These are phyloP conservation scores for Thelonectria olida DNA, from an alignment of 2,329 filamentous ascomycete species.

Conservation along the genomic window DNA sequence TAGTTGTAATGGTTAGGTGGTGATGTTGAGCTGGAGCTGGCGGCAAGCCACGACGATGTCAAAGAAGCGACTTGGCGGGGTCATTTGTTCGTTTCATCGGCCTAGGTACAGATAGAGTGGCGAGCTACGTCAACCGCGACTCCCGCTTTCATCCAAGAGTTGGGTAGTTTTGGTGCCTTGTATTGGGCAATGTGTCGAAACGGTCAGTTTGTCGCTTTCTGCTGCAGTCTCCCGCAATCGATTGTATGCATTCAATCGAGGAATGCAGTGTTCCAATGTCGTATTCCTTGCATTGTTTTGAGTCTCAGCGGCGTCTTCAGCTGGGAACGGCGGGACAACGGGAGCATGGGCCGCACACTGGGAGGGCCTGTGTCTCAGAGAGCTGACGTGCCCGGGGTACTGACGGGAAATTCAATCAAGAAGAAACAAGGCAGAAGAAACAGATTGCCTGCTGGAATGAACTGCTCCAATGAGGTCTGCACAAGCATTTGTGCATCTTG, in stretches of 20 bases:
- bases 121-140: not conserved
- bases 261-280: not conserved
- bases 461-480: not conserved
- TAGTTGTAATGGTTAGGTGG: too few species aligned
- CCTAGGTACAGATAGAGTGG: too few species aligned
- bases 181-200: too few species aligned
- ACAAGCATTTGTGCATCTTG: not conserved
- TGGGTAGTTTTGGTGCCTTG: not conserved
- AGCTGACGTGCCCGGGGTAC: constrained; percentile 8
- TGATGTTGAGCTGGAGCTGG: not conserved
- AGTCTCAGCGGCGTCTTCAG: constrained; percentile 6
- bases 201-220: too few species aligned
- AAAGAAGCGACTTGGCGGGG: not conserved
- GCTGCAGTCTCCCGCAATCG: too few species aligned
- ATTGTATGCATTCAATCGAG: not conserved
- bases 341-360: constrained; percentile 7
- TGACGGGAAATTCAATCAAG: constrained; percentile 29
- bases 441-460: not conserved
- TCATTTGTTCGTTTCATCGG: not conserved
- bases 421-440: constrained; percentile 33
- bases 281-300: not conserved
- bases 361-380: constrained; percentile 12
- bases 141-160: not conserved
- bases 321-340: constrained; percentile 6
- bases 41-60: not conserved